phyloP scores from a whole-genome alignment of 805 yeast species.

The Nakazawaea pomicola region DNA sequence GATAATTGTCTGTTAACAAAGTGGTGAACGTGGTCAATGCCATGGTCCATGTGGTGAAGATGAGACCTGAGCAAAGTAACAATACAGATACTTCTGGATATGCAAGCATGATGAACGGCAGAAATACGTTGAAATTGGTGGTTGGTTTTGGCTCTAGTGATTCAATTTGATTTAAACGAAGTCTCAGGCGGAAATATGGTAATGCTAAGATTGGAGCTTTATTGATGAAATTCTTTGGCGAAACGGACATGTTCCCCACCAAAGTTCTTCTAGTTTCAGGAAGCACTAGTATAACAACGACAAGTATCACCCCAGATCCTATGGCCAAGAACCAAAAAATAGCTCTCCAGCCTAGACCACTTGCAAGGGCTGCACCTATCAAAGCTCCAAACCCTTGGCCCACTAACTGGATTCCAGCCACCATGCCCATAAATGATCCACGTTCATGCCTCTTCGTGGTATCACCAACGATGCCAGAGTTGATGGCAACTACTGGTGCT shows the following conservation, averaged over 20 bases:
- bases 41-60: slow-evolving; percentile 67
- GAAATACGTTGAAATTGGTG: slow-evolving; percentile 22
- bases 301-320: slow-evolving; percentile 43
- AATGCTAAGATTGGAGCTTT: slow-evolving; percentile 11
- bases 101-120: slow-evolving; percentile 38
- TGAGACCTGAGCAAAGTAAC: slow-evolving; percentile 54
- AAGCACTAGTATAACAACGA: slow-evolving; percentile 26
- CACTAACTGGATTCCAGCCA: slow-evolving; percentile 50
- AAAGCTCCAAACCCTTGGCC: slow-evolving; percentile 73
- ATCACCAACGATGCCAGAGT: slow-evolving; percentile 65
- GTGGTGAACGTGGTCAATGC: slow-evolving; percentile 62
- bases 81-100: slow-evolving; percentile 40
- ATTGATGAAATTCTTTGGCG: slow-evolving; percentile 7
- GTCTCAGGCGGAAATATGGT: not conserved
- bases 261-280: slow-evolving; percentile 35
- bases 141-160: slow-evolving; percentile 21
- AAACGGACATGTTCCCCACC: slow-evolving; percentile 28
- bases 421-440: slow-evolving; percentile 60
- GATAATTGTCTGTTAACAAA: slow-evolving; percentile 43
- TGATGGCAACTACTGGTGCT: slow-evolving; percentile 63
- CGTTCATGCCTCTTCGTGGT: slow-evolving; percentile 51
- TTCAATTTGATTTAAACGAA: slow-evolving; percentile 9
- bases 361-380: slow-evolving; percentile 42
- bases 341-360: slow-evolving; percentile 58
- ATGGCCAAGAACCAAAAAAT: slow-evolving; percentile 63